Base-by-base conservation (phyloP, 202 grass and related monocot species). In the Tripidium arundinaceum region DNA sequence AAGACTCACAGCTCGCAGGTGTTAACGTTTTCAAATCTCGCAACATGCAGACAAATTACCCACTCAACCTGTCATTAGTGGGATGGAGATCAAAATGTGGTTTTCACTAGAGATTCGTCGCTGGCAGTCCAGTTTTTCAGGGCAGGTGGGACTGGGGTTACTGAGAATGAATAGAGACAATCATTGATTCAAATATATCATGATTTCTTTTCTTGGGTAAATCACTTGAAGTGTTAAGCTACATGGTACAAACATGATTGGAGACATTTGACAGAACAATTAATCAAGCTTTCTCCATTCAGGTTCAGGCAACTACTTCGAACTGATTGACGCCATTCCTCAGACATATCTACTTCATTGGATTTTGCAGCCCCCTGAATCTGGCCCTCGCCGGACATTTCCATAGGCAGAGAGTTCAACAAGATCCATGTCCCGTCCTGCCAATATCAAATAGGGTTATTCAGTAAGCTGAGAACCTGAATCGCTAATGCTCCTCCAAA, bases 381-480 rank as follows among this genome's bases (percentile, higher is more conserved):
- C 92, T 27, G n/a, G n/a, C n/a, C n/a, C n/a, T n/a, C n/a, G n/a
- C n/a, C n/a, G n/a, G n/a, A n/a, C n/a, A n/a, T n/a, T n/a, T n/a
- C n/a, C n/a, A n/a, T n/a, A n/a, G n/a, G n/a, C n/a, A n/a, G n/a
- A n/a, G n/a, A n/a, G n/a, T n/a, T n/a, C n/a, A n/a, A n/a, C n/a
- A n/a, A n/a, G n/a, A n/a, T n/a, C n/a, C n/a, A n/a, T n/a, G n/a
- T 98, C 90, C 54, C 86, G 85, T 82, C 96, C 96, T 98, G 78
- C 40, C 45, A 13, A 60, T 47, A 74, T 62, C 62, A 80, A 24
- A 82, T 13, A 86, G 50, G 69, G 45, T 83, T 75, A 68, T 15
- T 67, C 52, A 82, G 28, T 52, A 73, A 81, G 45, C 50, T 76
- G 7, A 43, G 41, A 15, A 42, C 36, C 27, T 45, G 7, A 72